Evolutionary conservation across 371 early-diverging fungal genomes (phyloP), one percentile per base, ranked within the genome.

Genomic region (Rhizopus microsporus): DNA sequence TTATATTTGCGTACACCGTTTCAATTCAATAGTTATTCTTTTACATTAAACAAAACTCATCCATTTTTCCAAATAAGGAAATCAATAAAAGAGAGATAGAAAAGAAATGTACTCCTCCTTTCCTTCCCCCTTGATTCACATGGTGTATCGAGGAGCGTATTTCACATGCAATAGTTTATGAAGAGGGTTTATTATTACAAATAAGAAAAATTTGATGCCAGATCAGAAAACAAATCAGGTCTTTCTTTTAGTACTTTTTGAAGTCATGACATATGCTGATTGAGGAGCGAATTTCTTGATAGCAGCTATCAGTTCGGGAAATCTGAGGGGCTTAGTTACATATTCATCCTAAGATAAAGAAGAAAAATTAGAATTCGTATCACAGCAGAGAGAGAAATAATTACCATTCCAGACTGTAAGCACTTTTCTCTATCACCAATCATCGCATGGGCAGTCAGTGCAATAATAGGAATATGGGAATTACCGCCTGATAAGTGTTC

Each of bases 361-460:
- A 48, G 5, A 15, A n/a, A 10, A 7, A 59, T 1, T 37, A 45
- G 3, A 33, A 35, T 38, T 12, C 5, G n/a, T 5, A 33, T 16
- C 6, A 3, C 12, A 13, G 34, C n/a, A 10, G 53, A 35, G 29
- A n/a, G 39, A 44, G 10, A 10, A 4, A 43, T 23, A 23, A 44
- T 54, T 71, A 81, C 89, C 91, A 91, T 90, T 42, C 89, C 90
- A 39, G 88, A 72, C 13, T 72, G 67, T 49, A 91, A 67, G 57
- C 91, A 90, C 56, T 85, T 87, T 63, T 91, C 90, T 54, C 89
- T 75, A 67, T 90, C 90, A 15, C 89, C 90, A 59, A 86, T 83
- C 88, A 91, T 89, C n/a, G 91, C 91, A 57, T 88, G 88, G 1
- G 91, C 91, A 4, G 91, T 90, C 44, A 91, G 66, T 10, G 91